phyloP scores from a whole-genome alignment of 176 grass and related monocot species.

The Cenchrus purpureus region DNA sequence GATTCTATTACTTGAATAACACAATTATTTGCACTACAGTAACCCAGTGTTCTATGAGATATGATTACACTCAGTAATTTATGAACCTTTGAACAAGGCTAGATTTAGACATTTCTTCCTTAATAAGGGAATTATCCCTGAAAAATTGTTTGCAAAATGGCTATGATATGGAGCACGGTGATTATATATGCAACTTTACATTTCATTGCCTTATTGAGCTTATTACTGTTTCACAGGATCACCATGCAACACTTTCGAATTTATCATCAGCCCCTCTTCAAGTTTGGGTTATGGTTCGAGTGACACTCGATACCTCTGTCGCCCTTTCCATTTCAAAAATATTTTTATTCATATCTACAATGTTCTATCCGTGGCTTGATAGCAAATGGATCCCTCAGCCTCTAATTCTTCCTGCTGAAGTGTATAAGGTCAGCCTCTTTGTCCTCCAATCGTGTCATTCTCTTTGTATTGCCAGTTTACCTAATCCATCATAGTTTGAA shows the following conservation, averaged over 20 bases:
- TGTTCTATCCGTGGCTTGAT: constrained; percentile 81
- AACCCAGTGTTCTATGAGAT: background rate
- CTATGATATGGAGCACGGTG: background rate
- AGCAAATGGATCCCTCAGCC: constrained; percentile 77
- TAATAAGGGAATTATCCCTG: background rate
- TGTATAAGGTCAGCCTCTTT: constrained; percentile 74
- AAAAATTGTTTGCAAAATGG: background rate
- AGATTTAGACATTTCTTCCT: background rate
- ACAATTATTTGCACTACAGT: background rate
- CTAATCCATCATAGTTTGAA: constrained; percentile 11
- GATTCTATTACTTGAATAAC: constrained; percentile 1
- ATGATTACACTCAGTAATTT: constrained; percentile 10
- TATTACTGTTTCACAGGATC: constrained; percentile 55
- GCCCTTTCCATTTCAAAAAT: constrained; percentile 70
- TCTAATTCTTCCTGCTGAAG: constrained; percentile 90
- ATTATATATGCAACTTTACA: background rate
- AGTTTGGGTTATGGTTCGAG: constrained; percentile 73
- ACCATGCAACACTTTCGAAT: constrained; percentile 81
- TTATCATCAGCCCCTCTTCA: constrained; percentile 72
- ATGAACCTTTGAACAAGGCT: constrained; percentile 15
- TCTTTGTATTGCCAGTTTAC: background rate
- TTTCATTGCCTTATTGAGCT: constrained; percentile 29
- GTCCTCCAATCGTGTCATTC: background rate
- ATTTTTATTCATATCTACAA: constrained; percentile 58
- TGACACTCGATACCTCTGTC: constrained; percentile 52